Evolutionary conservation across 495 filamentous ascomycete species (phyloP).

Genomic region (Cercophora samala): DNA sequence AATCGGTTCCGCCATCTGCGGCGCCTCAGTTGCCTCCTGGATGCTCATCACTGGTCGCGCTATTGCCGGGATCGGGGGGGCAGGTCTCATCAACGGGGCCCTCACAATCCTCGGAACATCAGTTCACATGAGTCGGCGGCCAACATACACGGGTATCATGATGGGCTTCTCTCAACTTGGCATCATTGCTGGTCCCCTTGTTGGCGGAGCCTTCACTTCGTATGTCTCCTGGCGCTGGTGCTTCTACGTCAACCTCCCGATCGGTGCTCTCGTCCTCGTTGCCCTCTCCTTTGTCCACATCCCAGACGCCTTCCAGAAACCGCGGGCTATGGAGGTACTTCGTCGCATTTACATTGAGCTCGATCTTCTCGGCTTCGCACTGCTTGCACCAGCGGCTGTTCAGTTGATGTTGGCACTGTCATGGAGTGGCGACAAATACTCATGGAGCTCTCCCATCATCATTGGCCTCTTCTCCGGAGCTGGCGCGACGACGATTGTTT

Average conservation of each 20-base stretch:
- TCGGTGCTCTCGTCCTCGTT: conserved; percentile 60
- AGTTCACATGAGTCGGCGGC: conserved; percentile 39
- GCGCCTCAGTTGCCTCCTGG: conserved; percentile 41
- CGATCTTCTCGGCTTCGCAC: conserved; percentile 61
- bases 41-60: conserved; percentile 55
- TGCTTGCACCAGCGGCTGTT: conserved; percentile 65
- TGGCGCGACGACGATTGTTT: conserved; percentile 54
- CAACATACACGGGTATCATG: conserved; percentile 37
- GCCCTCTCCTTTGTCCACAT: conserved; percentile 52
- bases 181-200: conserved; percentile 62
- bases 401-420: conserved; percentile 70
- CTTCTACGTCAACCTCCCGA: conserved; percentile 69
- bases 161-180: conserved; percentile 62
- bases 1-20: conserved; percentile 52
- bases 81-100: conserved; percentile 39
- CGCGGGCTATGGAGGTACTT: conserved; percentile 31
- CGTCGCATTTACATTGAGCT: conserved; percentile 51
- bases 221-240: conserved; percentile 57
- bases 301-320: conserved; percentile 44
- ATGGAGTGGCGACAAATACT: conserved; percentile 68
- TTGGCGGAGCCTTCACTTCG: conserved; percentile 52
- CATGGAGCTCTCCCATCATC: conserved; percentile 60
- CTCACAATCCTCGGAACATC: conserved; percentile 36
- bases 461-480: conserved; percentile 64
- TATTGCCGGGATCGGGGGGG: conserved; percentile 49